These are phyloP conservation scores for Emericellopsis cladophorae DNA, from an alignment of 2,329 filamentous ascomycete species.

Conservation along the genomic window DNA sequence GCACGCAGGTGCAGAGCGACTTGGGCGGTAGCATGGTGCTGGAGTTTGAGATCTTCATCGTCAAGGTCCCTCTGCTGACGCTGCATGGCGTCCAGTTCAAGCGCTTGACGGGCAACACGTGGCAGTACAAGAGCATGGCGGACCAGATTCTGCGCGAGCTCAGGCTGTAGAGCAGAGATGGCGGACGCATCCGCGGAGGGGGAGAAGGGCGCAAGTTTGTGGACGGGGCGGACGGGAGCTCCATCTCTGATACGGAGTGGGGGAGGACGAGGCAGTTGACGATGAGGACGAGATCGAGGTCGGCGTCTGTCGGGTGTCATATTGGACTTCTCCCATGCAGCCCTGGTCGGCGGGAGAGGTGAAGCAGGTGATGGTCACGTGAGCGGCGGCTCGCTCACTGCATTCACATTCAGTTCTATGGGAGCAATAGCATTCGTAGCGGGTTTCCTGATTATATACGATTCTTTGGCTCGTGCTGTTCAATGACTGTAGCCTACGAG, in stretches of 20 bases:
- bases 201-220: not conserved
- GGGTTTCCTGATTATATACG: too few species aligned
- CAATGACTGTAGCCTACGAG: too few species aligned
- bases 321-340: too few species aligned
- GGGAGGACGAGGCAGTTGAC: too few species aligned
- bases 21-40: conserved; percentile 73
- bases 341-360: not conserved
- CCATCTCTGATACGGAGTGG: too few species aligned
- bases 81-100: conserved; percentile 98
- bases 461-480: too few species aligned
- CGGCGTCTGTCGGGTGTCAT: too few species aligned
- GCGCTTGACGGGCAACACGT: conserved; percentile 86
- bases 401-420: too few species aligned
- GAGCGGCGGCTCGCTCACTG: too few species aligned
- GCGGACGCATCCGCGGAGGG: not conserved
- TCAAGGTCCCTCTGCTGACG: conserved; percentile 88
- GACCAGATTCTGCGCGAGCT: conserved; percentile 86
- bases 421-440: too few species aligned
- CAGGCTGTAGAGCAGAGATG: conserved; percentile 45
- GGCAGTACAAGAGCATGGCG: conserved; percentile 98
- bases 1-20: conserved; percentile 83
- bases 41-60: conserved; percentile 91
- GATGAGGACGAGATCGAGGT: too few species aligned
- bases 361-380: not conserved
- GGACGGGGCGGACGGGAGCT: not conserved